Evolutionary conservation across 169 alveolate genomes (phyloP), one percentile per base, ranked within the genome.

Genomic region (Plasmodium fragile): DNA sequence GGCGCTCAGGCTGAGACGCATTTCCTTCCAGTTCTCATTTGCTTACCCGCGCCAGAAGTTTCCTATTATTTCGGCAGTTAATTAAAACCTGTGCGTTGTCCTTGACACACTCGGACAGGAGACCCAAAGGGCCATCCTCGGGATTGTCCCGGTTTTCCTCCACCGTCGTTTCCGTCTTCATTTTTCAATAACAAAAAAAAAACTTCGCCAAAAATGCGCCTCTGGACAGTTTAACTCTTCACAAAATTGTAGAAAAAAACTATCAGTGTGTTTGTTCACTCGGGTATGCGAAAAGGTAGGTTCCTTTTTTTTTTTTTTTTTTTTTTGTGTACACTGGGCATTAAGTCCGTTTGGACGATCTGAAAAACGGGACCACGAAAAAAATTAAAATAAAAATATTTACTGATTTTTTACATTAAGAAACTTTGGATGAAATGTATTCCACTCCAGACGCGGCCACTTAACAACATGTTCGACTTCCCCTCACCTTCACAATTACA

Each of bases 61-160:
- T 99, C 82, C 99, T 96, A 96, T 99, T 99, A 97, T 99, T 99
- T 73, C 99, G 95, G 96, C 99, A 98, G 96, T 98, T 98, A 69
- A 99, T 97, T 75, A 99, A 95, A 75, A 99, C 99, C 85, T 99
- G 99, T 18, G 99, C 96, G 90, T 99, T 99, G 71, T 99, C 98
- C 87, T 97, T 97, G 65, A 99, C 99, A 59, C 99, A 98, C 83
- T 97, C 99, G 36, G 98, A 97, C 81, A 99, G 92, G 49, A 99
- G 94, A 10, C 99, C 97, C 92, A 99, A 93, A 16, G 99, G 99
- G 10, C 99, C 99, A 82, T 97, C 99, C 70, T 97, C 97, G 32
- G 99, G 97, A 32, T 97, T 96, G 82, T 98, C 99, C 95, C 98
- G 7, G 80, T 87, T 87, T 77, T 87, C 93, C 32, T 87, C 93